Base-by-base conservation (phyloP, 495 filamentous ascomycete genomes). In the Apodospora peruviana region DNA sequence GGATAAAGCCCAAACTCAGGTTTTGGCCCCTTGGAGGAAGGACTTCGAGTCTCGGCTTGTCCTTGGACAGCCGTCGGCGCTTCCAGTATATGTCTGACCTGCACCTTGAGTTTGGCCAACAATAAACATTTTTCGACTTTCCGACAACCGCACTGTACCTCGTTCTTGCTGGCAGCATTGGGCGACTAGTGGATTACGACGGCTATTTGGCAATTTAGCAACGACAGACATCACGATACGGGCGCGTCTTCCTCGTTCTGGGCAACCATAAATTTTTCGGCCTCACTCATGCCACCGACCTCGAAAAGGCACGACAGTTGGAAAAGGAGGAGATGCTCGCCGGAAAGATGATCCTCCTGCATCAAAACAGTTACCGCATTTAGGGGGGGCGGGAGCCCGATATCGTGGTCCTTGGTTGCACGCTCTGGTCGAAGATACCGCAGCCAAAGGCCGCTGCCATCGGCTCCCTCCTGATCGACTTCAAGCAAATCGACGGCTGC, bases 21-120 rank as follows among this genome's bases (percentile, higher is more conserved):
- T n/a, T n/a, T n/a, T n/a, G n/a, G n/a, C n/a, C n/a, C n/a, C n/a
- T n/a, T n/a, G n/a, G n/a, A n/a, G n/a, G n/a, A n/a, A n/a, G n/a
- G n/a, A n/a, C n/a, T n/a, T n/a, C n/a, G n/a, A n/a, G n/a, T n/a
- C n/a, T n/a, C n/a, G n/a, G n/a, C n/a, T n/a, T n/a, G n/a, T n/a
- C n/a, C n/a, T n/a, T n/a, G n/a, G n/a, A n/a, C n/a, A n/a, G n/a
- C n/a, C n/a, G n/a, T n/a, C n/a, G n/a, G n/a, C 37, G 37, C 3
- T 40, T 86, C 66, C 89, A 90, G 61, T 83, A 81, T 23, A 86
- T 78, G 53, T 86, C 80, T 16, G 86, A 83, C 45, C 74, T 82
- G 0, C 78, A 83, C 56, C 75, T 82, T 0, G 78, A 82, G 47
- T 44, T 80, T 17, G 69, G 68, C 5, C 65, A 69, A 38, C 75